Conservation (phyloP, 345 rosid species). For the Litchi chinensis region DNA sequence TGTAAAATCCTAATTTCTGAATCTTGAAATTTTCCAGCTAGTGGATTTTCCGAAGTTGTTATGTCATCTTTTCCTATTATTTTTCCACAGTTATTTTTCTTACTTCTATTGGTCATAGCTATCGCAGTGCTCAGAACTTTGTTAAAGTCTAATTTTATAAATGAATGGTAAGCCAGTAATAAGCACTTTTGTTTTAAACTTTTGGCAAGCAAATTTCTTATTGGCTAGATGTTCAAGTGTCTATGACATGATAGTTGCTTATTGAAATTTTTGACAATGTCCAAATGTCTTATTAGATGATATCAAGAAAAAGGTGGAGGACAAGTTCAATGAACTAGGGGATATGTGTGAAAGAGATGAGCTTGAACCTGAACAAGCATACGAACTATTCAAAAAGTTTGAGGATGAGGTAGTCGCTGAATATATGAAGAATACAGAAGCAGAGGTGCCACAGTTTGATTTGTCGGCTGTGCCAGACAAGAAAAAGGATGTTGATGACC, state of each 20-base stretch:
- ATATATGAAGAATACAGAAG: conserved; percentile 65
- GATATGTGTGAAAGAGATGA: conserved; percentile 86
- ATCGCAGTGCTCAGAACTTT: neutral
- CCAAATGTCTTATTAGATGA: conserved; percentile 51
- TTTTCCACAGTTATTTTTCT: neutral
- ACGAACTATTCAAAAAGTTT: conserved; percentile 72
- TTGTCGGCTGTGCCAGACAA: conserved; percentile 48
- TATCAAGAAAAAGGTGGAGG: conserved; percentile 78
- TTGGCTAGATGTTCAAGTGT: neutral
- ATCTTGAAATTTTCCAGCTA: neutral
- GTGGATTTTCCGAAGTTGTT: neutral
- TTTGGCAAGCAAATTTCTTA: neutral
- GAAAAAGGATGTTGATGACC: conserved; percentile 65
- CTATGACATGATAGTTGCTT: conserved; percentile 5
- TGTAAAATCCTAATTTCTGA: neutral
- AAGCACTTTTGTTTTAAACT: neutral
- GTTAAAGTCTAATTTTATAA: neutral
- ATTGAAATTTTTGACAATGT: conserved; percentile 1
- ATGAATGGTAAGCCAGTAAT: neutral
- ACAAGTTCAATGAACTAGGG: conserved; percentile 76
- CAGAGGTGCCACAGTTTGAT: conserved; percentile 61
- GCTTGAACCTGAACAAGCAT: conserved; percentile 79
- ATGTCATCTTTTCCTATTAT: neutral
- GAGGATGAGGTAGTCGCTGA: conserved; percentile 87
- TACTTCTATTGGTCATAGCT: neutral